Percentiles rank a stretch among this genome's conserved stretches.
Evolutionary conservation across 2,329 filamentous ascomycete genomes (phyloP).

Genomic region (Tricladium varicosporioides): DNA sequence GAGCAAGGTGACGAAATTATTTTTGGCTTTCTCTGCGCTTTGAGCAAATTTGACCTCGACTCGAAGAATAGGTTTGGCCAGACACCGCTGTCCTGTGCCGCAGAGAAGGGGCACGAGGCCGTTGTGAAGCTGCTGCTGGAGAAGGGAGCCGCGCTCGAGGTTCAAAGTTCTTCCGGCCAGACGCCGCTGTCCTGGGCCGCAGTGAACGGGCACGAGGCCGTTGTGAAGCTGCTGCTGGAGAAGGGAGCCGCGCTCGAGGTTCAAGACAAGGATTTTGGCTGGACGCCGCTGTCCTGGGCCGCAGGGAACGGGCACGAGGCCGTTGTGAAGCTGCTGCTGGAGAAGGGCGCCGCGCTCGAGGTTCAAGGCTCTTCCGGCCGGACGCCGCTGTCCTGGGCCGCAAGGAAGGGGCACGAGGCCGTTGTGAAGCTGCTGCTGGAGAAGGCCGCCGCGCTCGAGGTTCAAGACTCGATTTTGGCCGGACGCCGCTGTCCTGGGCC

Average conservation of each 20-base stretch:
- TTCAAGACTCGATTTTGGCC: too few relatives aligned
- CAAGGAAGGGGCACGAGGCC: too few relatives aligned
- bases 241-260: constrained; percentile 10
- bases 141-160: constrained; percentile 9
- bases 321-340: background rate
- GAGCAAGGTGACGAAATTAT: constrained; percentile 13
- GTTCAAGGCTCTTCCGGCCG: too few relatives aligned
- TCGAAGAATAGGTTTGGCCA: background rate
- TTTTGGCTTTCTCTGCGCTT: constrained; percentile 12
- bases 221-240: background rate
- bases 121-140: constrained; percentile 17
- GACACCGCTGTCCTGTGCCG: constrained; percentile 23
- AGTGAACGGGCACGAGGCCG: background rate
- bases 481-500: too few relatives aligned
- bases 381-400: too few relatives aligned
- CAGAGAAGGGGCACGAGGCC: constrained; percentile 26
- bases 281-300: constrained; percentile 14
- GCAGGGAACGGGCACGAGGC: background rate
- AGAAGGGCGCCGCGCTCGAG: too few relatives aligned
- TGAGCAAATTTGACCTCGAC: constrained; percentile 8
- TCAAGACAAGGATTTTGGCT: background rate
- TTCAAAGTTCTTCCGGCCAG: background rate
- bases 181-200: constrained; percentile 16
- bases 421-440: too few relatives aligned
- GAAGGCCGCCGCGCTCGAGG: too few relatives aligned